phyloP scores from a whole-genome alignment of 2,329 filamentous ascomycete species.

The Colletotrichum echinochloae region DNA sequence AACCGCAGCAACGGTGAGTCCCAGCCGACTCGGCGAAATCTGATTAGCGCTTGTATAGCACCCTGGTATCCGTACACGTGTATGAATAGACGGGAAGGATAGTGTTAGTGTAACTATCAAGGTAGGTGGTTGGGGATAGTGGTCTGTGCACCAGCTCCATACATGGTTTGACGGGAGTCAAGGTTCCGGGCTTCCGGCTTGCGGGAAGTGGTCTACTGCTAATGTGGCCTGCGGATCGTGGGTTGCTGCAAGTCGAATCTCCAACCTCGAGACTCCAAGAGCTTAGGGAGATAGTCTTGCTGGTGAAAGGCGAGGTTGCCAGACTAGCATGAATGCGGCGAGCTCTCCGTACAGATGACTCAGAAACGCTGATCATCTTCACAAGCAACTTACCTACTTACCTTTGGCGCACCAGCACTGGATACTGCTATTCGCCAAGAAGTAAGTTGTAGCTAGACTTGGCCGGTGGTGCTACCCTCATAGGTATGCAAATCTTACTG shows the following conservation, averaged over 20 bases:
- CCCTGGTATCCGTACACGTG: background rate
- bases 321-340: conserved; percentile 1
- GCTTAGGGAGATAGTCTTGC: background rate
- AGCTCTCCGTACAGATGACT: background rate
- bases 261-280: conserved; percentile 11
- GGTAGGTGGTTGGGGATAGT: background rate
- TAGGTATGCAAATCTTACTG: background rate
- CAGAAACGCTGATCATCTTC: background rate
- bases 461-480: background rate
- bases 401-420: background rate
- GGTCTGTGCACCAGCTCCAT: conserved; percentile 25
- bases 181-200: conserved; percentile 15
- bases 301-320: background rate
- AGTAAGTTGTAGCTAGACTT: background rate
- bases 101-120: background rate
- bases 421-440: no score
- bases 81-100: background rate
- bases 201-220: background rate
- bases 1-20: background rate
- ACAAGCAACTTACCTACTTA: background rate
- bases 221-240: conserved; percentile 15
- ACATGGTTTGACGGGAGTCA: conserved; percentile 6
- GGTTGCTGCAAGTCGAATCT: background rate
- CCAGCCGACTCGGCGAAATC: background rate
- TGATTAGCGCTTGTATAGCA: background rate